These are phyloP conservation scores for Cryptosporidium muris DNA, from an alignment of 169 alveolate genomes.

Conservation along the genomic window DNA sequence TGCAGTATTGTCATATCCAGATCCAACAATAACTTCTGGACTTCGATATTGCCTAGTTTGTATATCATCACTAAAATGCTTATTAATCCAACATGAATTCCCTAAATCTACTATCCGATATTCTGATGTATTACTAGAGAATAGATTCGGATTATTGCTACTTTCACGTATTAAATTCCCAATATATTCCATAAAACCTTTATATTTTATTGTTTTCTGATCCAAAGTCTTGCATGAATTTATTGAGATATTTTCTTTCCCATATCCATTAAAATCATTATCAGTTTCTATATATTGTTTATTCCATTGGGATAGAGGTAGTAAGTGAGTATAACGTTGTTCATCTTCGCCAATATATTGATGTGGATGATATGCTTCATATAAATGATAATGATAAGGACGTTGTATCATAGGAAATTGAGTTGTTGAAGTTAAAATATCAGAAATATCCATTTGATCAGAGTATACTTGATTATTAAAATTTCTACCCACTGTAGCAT, in stretches of 20 bases:
- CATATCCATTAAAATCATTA: neutral
- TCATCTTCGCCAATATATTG: constrained; percentile 58
- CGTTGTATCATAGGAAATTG: constrained; percentile 49
- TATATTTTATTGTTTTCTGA: too few species aligned
- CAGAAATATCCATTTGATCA: constrained; percentile 12
- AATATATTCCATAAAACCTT: neutral
- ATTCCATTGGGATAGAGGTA: constrained; percentile 59
- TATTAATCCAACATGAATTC: constrained; percentile 97
- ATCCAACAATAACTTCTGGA: constrained; percentile 97
- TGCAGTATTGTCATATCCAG: constrained; percentile 93
- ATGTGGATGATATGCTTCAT: constrained; percentile 62
- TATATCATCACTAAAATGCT: constrained; percentile 94
- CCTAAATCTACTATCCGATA: constrained; percentile 97
- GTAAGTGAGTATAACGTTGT: constrained; percentile 61
- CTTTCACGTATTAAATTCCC: constrained; percentile 5
- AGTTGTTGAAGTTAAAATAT: neutral
- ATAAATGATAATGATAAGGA: constrained; percentile 59
- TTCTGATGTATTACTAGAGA: constrained; percentile 79
- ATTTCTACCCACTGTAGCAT: neutral
- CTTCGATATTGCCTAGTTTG: constrained; percentile 98
- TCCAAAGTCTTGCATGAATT: neutral
- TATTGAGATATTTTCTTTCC: neutral
- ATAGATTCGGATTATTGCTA: constrained; percentile 72
- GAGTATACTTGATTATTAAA: neutral
- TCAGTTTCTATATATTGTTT: constrained; percentile 20